Evolutionary conservation across 352 stramenopile genomes (phyloP).

Genomic region (Pythium aquatile): DNA sequence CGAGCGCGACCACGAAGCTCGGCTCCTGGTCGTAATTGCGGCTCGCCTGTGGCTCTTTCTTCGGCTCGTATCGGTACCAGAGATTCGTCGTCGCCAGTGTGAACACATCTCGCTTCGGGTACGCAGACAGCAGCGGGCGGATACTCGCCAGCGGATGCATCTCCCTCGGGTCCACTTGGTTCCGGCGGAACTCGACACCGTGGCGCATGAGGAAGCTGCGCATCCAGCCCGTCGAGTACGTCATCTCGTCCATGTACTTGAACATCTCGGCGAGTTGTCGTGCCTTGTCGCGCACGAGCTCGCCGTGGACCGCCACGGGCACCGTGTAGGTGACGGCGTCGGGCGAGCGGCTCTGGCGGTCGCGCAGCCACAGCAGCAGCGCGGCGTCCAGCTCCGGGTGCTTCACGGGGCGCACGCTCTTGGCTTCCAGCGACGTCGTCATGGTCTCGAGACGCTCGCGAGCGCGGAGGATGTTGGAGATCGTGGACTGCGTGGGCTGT

Average conservation of each 20-base stretch:
- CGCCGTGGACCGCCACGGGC: constrained; percentile 28
- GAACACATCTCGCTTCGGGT: constrained; percentile 23
- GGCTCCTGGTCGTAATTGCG: constrained; percentile 3
- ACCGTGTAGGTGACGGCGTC: background rate
- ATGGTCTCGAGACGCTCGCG: constrained; percentile 45
- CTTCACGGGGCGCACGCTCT: constrained; percentile 43
- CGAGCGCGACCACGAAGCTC: constrained; percentile 18
- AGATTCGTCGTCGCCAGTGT: constrained; percentile 23
- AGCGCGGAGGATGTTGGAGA: constrained; percentile 58
- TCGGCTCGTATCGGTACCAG: constrained; percentile 22
- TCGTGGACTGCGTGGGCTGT: constrained; percentile 60
- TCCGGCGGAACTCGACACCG: constrained; percentile 38
- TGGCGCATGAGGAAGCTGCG: constrained; percentile 59
- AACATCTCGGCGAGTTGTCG: constrained; percentile 37
- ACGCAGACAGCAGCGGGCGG: constrained; percentile 9
- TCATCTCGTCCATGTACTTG: constrained; percentile 35
- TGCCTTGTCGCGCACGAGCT: constrained; percentile 38
- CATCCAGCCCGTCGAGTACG: constrained; percentile 67
- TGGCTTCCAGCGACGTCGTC: constrained; percentile 41
- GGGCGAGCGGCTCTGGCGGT: constrained; percentile 26
- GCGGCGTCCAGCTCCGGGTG: constrained; percentile 49
- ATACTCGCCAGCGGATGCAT: background rate
- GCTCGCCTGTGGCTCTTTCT: constrained; percentile 5
- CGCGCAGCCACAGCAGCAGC: constrained; percentile 46
- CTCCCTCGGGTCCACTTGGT: constrained; percentile 21